A percentile compares a stretch with the other conserved stretches of the same genome.
These are phyloP conservation scores for Ramalina peruviana DNA, from an alignment of 495 filamentous ascomycete species.

Conservation along the genomic window DNA sequence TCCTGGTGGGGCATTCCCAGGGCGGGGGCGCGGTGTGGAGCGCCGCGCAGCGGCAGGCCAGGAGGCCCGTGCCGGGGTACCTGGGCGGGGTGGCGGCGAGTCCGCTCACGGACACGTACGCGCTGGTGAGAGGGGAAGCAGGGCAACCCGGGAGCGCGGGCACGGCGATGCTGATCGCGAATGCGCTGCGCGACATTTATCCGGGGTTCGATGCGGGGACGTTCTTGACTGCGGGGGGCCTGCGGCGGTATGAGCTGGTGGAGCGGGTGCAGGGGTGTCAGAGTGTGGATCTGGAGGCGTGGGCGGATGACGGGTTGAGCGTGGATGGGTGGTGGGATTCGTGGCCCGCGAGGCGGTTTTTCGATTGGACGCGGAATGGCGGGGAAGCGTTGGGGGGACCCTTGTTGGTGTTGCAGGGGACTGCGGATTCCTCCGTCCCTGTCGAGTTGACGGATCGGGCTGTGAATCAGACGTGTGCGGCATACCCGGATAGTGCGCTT, in stretches of 20 bases:
- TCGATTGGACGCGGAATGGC: slow-evolving; percentile 8
- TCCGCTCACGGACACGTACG: slow-evolving; percentile 23
- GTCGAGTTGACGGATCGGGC: slow-evolving; percentile 11
- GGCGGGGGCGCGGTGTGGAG: slow-evolving; percentile 34
- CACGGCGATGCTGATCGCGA: slow-evolving; percentile 2
- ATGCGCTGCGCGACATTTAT: background rate
- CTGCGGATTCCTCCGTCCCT: slow-evolving; percentile 15
- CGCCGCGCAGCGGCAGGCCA: slow-evolving; percentile 26
- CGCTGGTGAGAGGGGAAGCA: slow-evolving; percentile 4
- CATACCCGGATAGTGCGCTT: slow-evolving; percentile 11
- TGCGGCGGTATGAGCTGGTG: slow-evolving; percentile 14
- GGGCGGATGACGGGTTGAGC: slow-evolving; percentile 1
- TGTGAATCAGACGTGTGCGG: slow-evolving; percentile 17
- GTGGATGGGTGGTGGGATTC: slow-evolving; percentile 3
- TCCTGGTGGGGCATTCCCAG: slow-evolving; percentile 34
- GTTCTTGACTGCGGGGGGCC: slow-evolving; percentile 17
- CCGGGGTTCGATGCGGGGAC: slow-evolving; percentile 6
- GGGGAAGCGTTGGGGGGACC: slow-evolving; percentile 24
- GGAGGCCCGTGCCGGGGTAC: slow-evolving; percentile 23
- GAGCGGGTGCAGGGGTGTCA: slow-evolving; percentile 16
- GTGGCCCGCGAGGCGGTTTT: background rate
- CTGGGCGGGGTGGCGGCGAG: slow-evolving; percentile 26
- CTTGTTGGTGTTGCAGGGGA: slow-evolving; percentile 32
- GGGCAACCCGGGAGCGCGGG: background rate
- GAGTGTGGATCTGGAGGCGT: background rate